Base-by-base conservation (phyloP, 352 stramenopile genomes). In the Globisporangium sylvaticum region DNA sequence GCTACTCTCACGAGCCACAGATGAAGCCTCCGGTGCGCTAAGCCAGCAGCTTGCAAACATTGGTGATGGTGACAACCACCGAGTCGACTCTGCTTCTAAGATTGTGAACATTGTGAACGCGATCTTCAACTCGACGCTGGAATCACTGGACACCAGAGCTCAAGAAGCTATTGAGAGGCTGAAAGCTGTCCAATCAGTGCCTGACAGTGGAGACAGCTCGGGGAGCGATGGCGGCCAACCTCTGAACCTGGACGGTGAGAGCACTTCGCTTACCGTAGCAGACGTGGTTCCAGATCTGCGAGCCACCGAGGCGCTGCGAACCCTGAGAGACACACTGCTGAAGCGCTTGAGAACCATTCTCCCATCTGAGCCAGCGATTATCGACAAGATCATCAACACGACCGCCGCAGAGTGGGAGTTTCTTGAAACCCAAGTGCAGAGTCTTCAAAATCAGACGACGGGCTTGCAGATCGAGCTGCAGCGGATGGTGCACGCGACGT, bases 381-480 rank as follows among this genome's bases (percentile, higher is more conserved):
- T 65, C 20, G 46, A 56, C 20, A 65, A 39, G 46, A 58, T 65
- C 46, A 14, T 57, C 44, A 65, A 65, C 46, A 25, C 60, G 10
- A 50, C 55, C 12, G 4, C 20, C 24, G 9, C 24, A 0, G 62
- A 62, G 27, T 67, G 62, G 62, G 7, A 12, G 6, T 39, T 24
- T 10, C 54, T 67, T 27, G 52, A 62, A 37, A 22, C 9, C 18
- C 22, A 39, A 14, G 20, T 67, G 29, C 44, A 55, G 10, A n/a
- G 25, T 7, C 32, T 67, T 15, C 29, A 56, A n/a, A 53, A 44
- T 4, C 62, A 44, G 14, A 42, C n/a, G 25, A 5, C 39, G 12
- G 32, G 20, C 15, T 24, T 67, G 52, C 62, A 62, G 20, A 29
- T 3, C 9, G 62, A 67, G 29, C 25, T 67, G 20, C n/a, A 62